These are phyloP conservation scores for Geum urbanum DNA, from an alignment of 306 rosid genomes.

Conservation along the genomic window DNA sequence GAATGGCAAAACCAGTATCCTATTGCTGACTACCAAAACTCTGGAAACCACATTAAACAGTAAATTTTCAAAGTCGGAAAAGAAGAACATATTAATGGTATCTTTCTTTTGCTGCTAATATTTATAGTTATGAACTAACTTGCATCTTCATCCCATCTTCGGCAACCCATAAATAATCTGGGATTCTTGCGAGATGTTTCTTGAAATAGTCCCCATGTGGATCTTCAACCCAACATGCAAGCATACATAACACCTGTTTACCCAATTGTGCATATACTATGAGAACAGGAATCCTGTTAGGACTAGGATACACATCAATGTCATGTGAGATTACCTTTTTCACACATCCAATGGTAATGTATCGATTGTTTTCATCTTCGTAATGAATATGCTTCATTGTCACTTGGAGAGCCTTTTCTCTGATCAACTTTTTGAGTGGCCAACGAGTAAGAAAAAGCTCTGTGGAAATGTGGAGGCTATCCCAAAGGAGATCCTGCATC, in stretches of 20 bases:
- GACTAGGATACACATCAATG: background rate
- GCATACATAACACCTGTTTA: conserved; percentile 54
- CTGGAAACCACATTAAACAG: conserved; percentile 13
- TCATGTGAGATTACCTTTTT: conserved; percentile 42
- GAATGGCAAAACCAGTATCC: conserved; percentile 62
- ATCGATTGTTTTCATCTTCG: conserved; percentile 68
- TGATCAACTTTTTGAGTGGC: conserved; percentile 55
- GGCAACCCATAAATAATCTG: conserved; percentile 65
- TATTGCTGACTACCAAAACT: conserved; percentile 69
- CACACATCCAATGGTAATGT: conserved; percentile 52
- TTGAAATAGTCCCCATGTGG: conserved; percentile 64
- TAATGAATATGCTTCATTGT: conserved; percentile 74
- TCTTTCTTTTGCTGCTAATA: no score
- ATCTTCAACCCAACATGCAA: conserved; percentile 79
- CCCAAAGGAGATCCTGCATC: conserved; percentile 69
- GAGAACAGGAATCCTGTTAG: background rate
- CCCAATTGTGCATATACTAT: background rate
- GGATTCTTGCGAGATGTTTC: conserved; percentile 66
- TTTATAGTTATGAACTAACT: conserved; percentile 15
- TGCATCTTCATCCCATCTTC: conserved; percentile 84
- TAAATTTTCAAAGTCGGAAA: background rate
- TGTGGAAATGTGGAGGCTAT: conserved; percentile 41
- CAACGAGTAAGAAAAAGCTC: conserved; percentile 73
- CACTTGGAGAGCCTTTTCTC: conserved; percentile 55
- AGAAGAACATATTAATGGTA: background rate